Conservation (phyloP, 2,329 filamentous ascomycete species). For the Clonostachys sp. region DNA sequence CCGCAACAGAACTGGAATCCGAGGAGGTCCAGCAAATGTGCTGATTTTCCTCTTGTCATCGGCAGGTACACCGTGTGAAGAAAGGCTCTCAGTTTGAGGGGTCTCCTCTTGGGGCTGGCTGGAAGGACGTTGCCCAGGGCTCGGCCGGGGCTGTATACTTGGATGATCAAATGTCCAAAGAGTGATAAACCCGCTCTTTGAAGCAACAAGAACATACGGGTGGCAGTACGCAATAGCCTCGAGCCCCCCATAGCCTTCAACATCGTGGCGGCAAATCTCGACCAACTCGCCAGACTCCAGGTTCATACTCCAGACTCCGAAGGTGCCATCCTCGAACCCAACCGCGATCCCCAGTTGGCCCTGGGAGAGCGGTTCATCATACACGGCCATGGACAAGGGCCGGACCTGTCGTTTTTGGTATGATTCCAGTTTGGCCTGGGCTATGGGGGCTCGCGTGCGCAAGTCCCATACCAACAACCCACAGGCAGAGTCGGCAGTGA, state of each 20-base stretch:
- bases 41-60: not conserved
- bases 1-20: conserved; percentile 42
- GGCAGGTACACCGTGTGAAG: no score
- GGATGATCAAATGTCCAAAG: conserved; percentile 61
- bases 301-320: conserved; percentile 64
- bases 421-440: conserved; percentile 31
- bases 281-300: conserved; percentile 34
- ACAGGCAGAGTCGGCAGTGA: conserved; percentile 65
- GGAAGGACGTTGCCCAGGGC: no score
- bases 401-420: conserved; percentile 11
- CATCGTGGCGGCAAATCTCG: conserved; percentile 52
- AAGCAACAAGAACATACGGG: conserved; percentile 77
- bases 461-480: conserved; percentile 79
- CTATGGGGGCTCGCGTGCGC: conserved; percentile 57
- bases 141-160: not conserved
- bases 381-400: conserved; percentile 65
- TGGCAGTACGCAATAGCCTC: conserved; percentile 66
- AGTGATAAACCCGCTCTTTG: conserved; percentile 67
- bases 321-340: conserved; percentile 69
- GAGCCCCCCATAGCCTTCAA: conserved; percentile 61
- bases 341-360: conserved; percentile 55
- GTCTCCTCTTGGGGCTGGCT: conserved; percentile 1
- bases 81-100: conserved; percentile 1
- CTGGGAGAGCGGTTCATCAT: conserved; percentile 37
- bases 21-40: conserved; percentile 4